Evolutionary conservation across 176 grass and related monocot species (phyloP), one percentile per base, ranked within the genome.

Genomic region (Cenchrus americanus): DNA sequence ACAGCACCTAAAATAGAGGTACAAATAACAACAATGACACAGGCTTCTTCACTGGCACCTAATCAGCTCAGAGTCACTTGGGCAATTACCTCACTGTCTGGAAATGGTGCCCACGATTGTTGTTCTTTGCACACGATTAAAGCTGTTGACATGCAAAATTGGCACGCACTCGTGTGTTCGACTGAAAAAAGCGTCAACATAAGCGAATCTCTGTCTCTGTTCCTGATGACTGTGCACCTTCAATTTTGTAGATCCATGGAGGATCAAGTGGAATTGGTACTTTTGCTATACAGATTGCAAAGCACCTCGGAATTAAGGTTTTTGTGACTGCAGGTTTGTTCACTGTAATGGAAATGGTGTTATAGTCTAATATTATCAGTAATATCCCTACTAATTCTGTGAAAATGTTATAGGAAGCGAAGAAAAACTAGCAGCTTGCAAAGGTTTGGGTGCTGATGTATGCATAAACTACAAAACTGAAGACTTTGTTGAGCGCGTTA

Each of bases 201-300:
- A n/a, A n/a, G 7, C 42, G 21, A 43, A 13, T 14, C 49, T 70
- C 50, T 53, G 14, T 18, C 51, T 53, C 14, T 50, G 5, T 55
- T 60, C 5, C 27, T 63, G 34, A 61, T 43, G 1, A 27, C 10
- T 57, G 7, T 22, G 57, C 34, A 32, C 14, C 14, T 70, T 42
- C 6, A 18, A 70, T 65, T 80, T 88, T 78, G 71, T 85, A 98
- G 96, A 77, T 95, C 80, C 93, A 98, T 74, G 93, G 96, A 47
- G 96, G 93, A 88, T 98, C 96, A 10, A 98, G 93, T 74, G 93
- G 96, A 87, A 98, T 95, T 14, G 96, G 96, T 51, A 98, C 96
- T 8, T 95, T 98, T 14, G 91, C 91, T 1, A 92, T 98, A 84
- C 93, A 93, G 86, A 93, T 95, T 21, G 88, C 91, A 0, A 98